Evolutionary conservation across 225 moss, liverwort and hornwort species (phyloP).

Genomic region (Polytrichum commune): DNA sequence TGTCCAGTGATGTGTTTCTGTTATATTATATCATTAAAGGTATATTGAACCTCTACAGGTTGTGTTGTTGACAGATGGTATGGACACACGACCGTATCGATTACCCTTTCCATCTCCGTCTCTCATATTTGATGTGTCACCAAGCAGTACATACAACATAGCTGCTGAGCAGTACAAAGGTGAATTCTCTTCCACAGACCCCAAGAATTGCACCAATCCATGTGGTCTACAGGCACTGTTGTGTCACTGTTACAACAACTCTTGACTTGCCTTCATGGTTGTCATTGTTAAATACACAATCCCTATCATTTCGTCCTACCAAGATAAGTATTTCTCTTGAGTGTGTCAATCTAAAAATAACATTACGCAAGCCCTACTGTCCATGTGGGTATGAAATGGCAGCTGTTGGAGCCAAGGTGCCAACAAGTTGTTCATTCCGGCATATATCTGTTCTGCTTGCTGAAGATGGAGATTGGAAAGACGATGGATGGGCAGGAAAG

Average conservation of each 20-base stretch:
- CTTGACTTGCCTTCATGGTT: too few species aligned
- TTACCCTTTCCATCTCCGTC: constrained; percentile 68
- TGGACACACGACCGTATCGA: constrained; percentile 68
- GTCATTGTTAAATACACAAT: too few species aligned
- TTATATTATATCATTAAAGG: background rate
- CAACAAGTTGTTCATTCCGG: constrained; percentile 56
- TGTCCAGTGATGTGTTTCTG: too few species aligned
- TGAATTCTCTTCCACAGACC: constrained; percentile 16
- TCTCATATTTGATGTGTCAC: constrained; percentile 63
- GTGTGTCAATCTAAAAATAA: too few species aligned
- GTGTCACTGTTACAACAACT: too few species aligned
- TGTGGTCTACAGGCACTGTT: too few species aligned
- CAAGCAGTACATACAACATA: constrained; percentile 25
- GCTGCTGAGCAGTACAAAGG: constrained; percentile 60
- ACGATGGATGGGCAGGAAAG: constrained; percentile 53
- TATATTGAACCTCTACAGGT: constrained; percentile 37
- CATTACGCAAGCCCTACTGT: background rate
- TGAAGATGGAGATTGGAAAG: constrained; percentile 44
- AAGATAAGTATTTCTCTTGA: too few species aligned
- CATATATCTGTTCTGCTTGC: constrained; percentile 62
- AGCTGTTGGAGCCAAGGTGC: constrained; percentile 60
- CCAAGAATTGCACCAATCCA: background rate
- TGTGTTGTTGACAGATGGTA: constrained; percentile 76
- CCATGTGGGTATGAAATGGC: constrained; percentile 16
- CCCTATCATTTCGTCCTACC: too few species aligned